Base-by-base conservation (phyloP, 2,329 filamentous ascomycete genomes). In the Neopestalotiopsis clavispora region DNA sequence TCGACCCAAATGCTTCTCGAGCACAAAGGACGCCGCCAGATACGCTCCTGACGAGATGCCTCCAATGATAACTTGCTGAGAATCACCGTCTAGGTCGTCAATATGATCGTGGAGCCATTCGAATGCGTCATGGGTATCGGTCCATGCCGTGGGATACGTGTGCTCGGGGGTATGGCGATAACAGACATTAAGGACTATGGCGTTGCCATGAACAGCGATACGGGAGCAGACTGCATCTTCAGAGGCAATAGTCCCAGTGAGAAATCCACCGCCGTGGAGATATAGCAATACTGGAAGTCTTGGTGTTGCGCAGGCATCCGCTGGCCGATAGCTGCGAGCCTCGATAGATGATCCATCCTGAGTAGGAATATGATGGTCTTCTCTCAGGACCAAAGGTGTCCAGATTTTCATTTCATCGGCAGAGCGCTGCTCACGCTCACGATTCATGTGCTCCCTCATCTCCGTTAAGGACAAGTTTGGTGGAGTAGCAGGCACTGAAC, bases 21-120 rank as follows among this genome's bases (percentile, higher is more conserved):
- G 62, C 62, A 56, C 62, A 52, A 65, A 65, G n/a, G 62, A 65
- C 9, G 62, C 62, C 28, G 62, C 40, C n/a, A 65, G 62, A 23
- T 65, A 65, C 9, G 62, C 62, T 32, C 62, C 62, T 20, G 62
- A 65, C 14, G 62, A 65, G 62, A 65, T 65, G 20, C 62, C 62
- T 6, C 34, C 42, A 6, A 65, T 4, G 3, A 65, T n/a, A 20
- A 65, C 62, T 40, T 17, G 62, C 45, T 52, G 62, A 4, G n/a
- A 6, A 9, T 56, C 38, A 20, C 62, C 62, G 40, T 40, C 62
- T 23, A 65, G 17, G 14, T 65, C 62, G 52, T 52, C 62, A 6
- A 65, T 65, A 40, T 65, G 62, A 42, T 56, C 62, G 17, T 65
- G 62, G 30, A 65, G 62, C 62, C 62, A 65, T 56, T 56, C 62